A percentile compares a stretch with the other conserved stretches of the same genome.
These are phyloP conservation scores for Lachnum nothofagi DNA, from an alignment of 2,329 filamentous ascomycete species.

Conservation along the genomic window DNA sequence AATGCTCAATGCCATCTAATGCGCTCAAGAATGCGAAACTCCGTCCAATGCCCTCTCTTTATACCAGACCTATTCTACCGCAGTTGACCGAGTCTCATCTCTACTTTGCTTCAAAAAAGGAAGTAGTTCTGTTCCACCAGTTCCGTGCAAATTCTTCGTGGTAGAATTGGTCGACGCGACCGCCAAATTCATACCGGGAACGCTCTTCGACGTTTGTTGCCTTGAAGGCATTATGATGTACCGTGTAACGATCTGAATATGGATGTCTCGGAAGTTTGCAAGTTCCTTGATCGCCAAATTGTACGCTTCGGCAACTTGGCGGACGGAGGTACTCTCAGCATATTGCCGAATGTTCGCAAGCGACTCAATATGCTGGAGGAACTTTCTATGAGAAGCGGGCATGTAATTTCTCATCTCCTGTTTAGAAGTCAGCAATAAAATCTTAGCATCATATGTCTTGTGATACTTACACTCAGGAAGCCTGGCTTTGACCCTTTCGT, in stretches of 20 bases:
- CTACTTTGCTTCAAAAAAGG: constrained; percentile 85
- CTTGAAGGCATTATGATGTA: constrained; percentile 81
- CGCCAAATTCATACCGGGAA: constrained; percentile 39
- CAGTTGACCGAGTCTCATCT: constrained; percentile 66
- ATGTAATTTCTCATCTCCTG: constrained; percentile 81
- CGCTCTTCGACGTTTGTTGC: constrained; percentile 37
- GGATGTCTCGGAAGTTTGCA: constrained; percentile 71
- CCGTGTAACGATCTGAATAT: constrained; percentile 82
- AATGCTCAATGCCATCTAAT: no score
- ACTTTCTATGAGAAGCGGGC: constrained; percentile 76
- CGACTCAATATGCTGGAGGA: constrained; percentile 64
- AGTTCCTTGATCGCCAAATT: constrained; percentile 71
- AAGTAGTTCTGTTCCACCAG: constrained; percentile 79
- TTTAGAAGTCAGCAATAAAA: constrained; percentile 1
- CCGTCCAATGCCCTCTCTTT: no score
- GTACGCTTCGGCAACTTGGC: constrained; percentile 56
- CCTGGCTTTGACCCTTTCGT: constrained; percentile 19
- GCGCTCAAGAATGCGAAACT: no score
- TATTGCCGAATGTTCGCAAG: constrained; percentile 72
- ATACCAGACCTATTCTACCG: constrained; percentile 8
- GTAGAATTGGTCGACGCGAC: constrained; percentile 26
- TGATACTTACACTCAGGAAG: constrained; percentile 23
- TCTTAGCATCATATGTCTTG: no score
- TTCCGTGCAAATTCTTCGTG: constrained; percentile 58
- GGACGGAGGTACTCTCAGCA: constrained; percentile 43